Percentiles rank a stretch among this genome's conserved stretches.
Evolutionary conservation across 2,329 filamentous ascomycete genomes (phyloP).

Genomic region (Cladosporium sphaerospermum): DNA sequence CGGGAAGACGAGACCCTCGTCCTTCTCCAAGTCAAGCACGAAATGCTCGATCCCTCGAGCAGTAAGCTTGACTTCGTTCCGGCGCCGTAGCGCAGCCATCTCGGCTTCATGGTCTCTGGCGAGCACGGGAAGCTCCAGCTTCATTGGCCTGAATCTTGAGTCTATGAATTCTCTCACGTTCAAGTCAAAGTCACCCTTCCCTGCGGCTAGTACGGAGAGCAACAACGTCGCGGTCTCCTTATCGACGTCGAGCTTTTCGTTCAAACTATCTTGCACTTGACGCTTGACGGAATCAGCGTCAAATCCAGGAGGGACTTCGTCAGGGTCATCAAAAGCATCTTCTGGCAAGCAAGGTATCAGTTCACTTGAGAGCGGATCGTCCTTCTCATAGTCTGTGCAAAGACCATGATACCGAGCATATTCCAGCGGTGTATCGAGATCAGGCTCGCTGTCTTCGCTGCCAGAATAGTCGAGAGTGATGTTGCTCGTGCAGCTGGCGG

Average conservation of each 20-base stretch:
- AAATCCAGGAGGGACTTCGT: background rate
- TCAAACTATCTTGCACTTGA: background rate
- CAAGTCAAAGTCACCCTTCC: background rate
- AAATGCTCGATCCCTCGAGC: conserved; percentile 22
- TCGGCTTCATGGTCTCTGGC: conserved; percentile 41
- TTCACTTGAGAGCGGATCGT: background rate
- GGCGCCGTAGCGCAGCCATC: conserved; percentile 32
- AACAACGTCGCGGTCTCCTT: conserved; percentile 21
- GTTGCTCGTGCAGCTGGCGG: background rate
- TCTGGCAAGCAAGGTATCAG: background rate
- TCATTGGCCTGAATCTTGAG: conserved; percentile 21
- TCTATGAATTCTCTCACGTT: background rate
- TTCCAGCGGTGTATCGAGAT: background rate
- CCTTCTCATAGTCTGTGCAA: background rate
- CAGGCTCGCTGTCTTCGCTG: background rate
- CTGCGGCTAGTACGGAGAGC: conserved; percentile 14
- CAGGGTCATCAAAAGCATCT: background rate
- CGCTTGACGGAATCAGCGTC: background rate
- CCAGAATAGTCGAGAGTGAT: background rate
- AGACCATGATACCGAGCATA: conserved; percentile 2
- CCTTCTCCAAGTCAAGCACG: conserved; percentile 35
- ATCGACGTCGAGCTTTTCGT: conserved; percentile 24
- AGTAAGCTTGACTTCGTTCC: conserved; percentile 17
- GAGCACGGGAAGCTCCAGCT: conserved; percentile 43
- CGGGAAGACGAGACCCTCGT: conserved; percentile 40